Percentiles rank a stretch among this genome's conserved stretches.
Conservation (phyloP, 2,329 filamentous ascomycete genomes). For the Arthrocladium fulminans region DNA sequence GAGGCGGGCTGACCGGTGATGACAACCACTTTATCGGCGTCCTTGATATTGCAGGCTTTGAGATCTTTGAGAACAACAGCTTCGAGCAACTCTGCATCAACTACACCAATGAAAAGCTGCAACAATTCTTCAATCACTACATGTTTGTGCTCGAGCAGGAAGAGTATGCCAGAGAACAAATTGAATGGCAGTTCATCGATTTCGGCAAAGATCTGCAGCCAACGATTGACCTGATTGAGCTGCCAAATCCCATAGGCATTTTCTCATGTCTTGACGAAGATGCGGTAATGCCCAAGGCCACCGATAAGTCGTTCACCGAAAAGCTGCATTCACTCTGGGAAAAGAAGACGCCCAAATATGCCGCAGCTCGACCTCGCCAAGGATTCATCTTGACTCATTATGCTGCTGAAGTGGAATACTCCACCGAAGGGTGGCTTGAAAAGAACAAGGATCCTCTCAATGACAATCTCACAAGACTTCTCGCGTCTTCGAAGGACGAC, state of each 20-base stretch:
- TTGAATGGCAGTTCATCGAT: constrained; percentile 99
- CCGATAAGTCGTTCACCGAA: constrained; percentile 92
- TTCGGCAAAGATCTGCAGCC: constrained; percentile 95
- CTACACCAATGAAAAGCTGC: constrained; percentile 97
- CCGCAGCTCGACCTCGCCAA: constrained; percentile 74
- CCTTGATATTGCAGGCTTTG: constrained; percentile 96
- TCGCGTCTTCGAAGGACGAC: constrained; percentile 70
- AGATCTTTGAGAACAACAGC: constrained; percentile 97
- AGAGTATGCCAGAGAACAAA: constrained; percentile 93
- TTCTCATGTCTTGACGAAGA: constrained; percentile 98
- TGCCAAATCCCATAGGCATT: constrained; percentile 94
- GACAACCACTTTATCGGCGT: constrained; percentile 96
- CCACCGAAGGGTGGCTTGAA: constrained; percentile 87
- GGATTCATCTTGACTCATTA: constrained; percentile 97
- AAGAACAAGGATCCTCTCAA: constrained; percentile 99
- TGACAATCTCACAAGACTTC: constrained; percentile 85
- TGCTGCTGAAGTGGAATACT: constrained; percentile 94
- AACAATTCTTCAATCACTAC: constrained; percentile 99
- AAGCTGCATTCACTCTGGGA: constrained; percentile 97
- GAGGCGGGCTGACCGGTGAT: constrained; percentile 70
- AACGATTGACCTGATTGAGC: constrained; percentile 92
- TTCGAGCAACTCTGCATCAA: constrained; percentile 99
- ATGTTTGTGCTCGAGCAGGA: constrained; percentile 99
- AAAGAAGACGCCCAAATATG: constrained; percentile 89
- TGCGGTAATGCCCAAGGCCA: constrained; percentile 97